Evolutionary conservation across 2,329 filamentous ascomycete genomes (phyloP).

Genomic region (Pestalotiopsis sp.): DNA sequence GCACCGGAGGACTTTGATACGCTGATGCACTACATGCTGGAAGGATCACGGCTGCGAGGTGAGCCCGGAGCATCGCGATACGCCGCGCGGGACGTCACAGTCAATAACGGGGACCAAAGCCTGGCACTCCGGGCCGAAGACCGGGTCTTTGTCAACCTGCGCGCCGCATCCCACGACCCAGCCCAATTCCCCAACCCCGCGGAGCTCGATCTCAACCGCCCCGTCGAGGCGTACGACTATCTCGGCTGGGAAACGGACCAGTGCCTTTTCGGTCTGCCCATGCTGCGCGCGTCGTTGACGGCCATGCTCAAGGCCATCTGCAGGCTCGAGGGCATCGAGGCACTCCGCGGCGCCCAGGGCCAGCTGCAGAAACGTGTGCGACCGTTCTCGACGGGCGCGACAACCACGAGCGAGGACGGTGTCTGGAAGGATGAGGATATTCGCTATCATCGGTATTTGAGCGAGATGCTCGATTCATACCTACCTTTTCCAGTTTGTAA

Average conservation of each 20-base stretch:
- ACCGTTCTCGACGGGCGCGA: background rate
- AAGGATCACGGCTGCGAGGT: background rate
- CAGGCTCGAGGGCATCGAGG: constrained; percentile 25
- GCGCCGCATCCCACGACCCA: constrained; percentile 49
- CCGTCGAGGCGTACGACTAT: constrained; percentile 53
- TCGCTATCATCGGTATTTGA: background rate
- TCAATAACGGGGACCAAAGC: constrained; percentile 44
- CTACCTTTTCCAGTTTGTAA: background rate
- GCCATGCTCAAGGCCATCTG: constrained; percentile 28
- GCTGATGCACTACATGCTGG: constrained; percentile 15
- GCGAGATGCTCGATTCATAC: constrained; percentile 2
- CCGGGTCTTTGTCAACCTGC: constrained; percentile 52
- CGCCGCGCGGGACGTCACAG: constrained; percentile 24
- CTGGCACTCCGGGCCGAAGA: background rate
- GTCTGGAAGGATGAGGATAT: background rate
- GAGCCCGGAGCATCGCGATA: background rate
- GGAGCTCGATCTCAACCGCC: constrained; percentile 52
- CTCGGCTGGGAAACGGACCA: constrained; percentile 54
- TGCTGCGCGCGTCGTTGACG: constrained; percentile 31
- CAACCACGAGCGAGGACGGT: background rate
- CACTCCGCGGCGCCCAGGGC: constrained; percentile 25
- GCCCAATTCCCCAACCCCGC: constrained; percentile 52
- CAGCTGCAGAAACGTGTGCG: constrained; percentile 20
- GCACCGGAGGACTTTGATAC: constrained; percentile 5
- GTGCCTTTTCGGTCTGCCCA: constrained; percentile 51